phyloP scores from a whole-genome alignment of 495 filamentous ascomycete species.

The Talaromyces liani region DNA sequence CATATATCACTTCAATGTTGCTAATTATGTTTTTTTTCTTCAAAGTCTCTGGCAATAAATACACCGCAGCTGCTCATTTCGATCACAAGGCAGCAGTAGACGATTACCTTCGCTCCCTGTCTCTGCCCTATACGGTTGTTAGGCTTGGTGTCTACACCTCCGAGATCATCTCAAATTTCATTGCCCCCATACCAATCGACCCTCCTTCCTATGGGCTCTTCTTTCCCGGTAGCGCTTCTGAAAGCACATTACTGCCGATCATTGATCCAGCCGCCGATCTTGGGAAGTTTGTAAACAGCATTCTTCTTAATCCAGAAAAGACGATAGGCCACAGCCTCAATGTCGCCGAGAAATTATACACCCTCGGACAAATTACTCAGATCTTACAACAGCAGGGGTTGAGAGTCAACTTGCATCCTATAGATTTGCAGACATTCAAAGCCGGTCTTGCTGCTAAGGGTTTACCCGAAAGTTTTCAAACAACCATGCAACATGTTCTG shows the following conservation, averaged over 20 bases:
- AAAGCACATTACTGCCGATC: neutral
- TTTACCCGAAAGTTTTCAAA: neutral
- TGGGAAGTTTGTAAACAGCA: slow-evolving; percentile 1
- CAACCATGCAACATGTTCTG: neutral
- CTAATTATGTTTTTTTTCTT: neutral
- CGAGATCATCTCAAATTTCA: neutral
- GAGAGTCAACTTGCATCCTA: neutral
- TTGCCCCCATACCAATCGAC: neutral
- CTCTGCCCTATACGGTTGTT: slow-evolving; percentile 1
- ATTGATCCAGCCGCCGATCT: neutral
- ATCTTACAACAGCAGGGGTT: neutral
- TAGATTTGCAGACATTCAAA: neutral
- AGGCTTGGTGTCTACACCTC: neutral
- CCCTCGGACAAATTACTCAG: neutral
- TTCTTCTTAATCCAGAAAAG: slow-evolving; percentile 1
- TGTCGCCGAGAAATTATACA: slow-evolving; percentile 3
- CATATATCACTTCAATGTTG: neutral
- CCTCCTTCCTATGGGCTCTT: neutral
- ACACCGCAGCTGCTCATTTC: neutral
- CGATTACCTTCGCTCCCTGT: neutral
- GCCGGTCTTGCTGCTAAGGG: slow-evolving; percentile 2
- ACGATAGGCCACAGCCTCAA: neutral
- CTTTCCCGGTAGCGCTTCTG: neutral
- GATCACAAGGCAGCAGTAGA: neutral
- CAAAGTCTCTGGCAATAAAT: neutral